These are phyloP conservation scores for Lycium ferocissimum DNA, from an alignment of 257 asterid species.

Conservation along the genomic window DNA sequence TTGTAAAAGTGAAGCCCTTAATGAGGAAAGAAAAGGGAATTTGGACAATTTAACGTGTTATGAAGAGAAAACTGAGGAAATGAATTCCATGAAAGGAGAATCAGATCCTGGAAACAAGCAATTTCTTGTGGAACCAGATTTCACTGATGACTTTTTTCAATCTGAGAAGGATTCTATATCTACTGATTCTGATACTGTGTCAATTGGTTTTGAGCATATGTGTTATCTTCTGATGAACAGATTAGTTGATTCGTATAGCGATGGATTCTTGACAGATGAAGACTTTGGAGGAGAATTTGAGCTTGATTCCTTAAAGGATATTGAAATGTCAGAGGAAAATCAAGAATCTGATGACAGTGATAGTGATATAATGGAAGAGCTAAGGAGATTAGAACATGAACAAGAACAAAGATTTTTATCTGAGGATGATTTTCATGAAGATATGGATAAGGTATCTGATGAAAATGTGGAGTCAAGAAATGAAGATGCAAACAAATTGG, in stretches of 20 bases:
- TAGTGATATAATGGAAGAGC: slow-evolving; percentile 54
- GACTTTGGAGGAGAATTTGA: slow-evolving; percentile 55
- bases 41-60: not conserved
- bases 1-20: not conserved
- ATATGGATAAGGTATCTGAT: slow-evolving; percentile 11
- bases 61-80: slow-evolving; percentile 8
- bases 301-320: not conserved
- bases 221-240: slow-evolving; percentile 40
- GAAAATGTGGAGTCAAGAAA: slow-evolving; percentile 44
- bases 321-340: slow-evolving; percentile 30
- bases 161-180: slow-evolving; percentile 33
- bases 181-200: slow-evolving; percentile 49
- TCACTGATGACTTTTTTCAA: slow-evolving; percentile 31
- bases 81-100: not conserved
- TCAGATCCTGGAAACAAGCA: not conserved
- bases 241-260: slow-evolving; percentile 44
- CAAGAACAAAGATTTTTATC: slow-evolving; percentile 41
- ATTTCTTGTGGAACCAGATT: not conserved
- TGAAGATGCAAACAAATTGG: slow-evolving; percentile 61
- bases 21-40: not conserved
- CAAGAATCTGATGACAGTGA: slow-evolving; percentile 49
- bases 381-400: not conserved
- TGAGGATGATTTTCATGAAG: slow-evolving; percentile 49
- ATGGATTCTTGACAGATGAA: slow-evolving; percentile 60
- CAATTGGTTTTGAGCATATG: slow-evolving; percentile 38